Evolutionary conservation across 192 early-diverging fungal species (phyloP).

Genomic region (Cetraspora pellucida): DNA sequence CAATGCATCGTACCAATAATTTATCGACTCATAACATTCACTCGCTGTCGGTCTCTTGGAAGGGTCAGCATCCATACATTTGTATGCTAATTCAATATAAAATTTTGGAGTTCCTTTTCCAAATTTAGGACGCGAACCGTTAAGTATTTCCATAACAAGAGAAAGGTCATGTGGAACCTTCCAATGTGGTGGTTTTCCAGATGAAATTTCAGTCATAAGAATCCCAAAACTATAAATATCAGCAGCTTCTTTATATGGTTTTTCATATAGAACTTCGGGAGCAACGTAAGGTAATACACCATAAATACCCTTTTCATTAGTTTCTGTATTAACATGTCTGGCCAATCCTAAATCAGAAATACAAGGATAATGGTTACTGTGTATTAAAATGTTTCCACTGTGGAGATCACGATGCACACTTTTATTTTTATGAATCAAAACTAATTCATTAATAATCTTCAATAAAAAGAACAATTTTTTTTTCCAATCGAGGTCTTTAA

Average conservation of each 20-base stretch:
- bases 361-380: neutral
- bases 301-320: neutral
- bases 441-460: conserved; percentile 40
- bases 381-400: conserved; percentile 18
- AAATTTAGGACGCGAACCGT: neutral
- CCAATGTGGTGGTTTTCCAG: conserved; percentile 39
- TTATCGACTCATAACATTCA: neutral
- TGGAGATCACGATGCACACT: conserved; percentile 43
- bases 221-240: conserved; percentile 48
- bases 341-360: conserved; percentile 43
- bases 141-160: neutral
- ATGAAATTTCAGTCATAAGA: conserved; percentile 46
- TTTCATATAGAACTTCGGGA: conserved; percentile 41
- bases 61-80: conserved; percentile 15
- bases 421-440: conserved; percentile 42
- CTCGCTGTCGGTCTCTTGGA: conserved; percentile 6
- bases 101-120: neutral
- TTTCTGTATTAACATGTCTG: conserved; percentile 14
- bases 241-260: conserved; percentile 36
- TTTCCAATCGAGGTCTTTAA: conserved; percentile 30
- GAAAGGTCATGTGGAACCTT: neutral
- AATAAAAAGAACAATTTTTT: conserved; percentile 37
- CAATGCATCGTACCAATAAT: no score
- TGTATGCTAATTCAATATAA: neutral
- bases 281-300: conserved; percentile 48